Conservation (phyloP, 495 filamentous ascomycete species). For the Penicillium roqueforti region DNA sequence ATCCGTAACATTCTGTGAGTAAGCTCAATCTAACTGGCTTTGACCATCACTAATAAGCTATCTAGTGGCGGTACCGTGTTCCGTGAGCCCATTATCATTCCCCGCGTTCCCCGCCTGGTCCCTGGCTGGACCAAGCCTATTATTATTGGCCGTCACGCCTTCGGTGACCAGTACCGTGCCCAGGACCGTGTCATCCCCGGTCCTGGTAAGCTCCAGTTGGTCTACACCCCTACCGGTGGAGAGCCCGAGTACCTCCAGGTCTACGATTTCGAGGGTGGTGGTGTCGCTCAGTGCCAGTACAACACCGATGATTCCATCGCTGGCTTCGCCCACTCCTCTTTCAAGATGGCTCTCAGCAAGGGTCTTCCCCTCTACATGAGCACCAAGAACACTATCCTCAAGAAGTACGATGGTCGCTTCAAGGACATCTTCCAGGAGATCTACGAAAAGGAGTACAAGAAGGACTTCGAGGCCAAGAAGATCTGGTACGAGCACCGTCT, state of each 20-base stretch:
- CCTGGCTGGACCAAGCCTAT: slow-evolving; percentile 98
- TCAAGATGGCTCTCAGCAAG: slow-evolving; percentile 90
- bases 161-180: slow-evolving; percentile 97
- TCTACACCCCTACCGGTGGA: slow-evolving; percentile 82
- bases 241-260: slow-evolving; percentile 84
- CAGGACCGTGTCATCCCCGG: slow-evolving; percentile 80
- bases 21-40: neutral
- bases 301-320: slow-evolving; percentile 94
- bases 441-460: slow-evolving; percentile 81
- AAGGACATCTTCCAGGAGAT: slow-evolving; percentile 99
- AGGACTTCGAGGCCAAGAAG: slow-evolving; percentile 78
- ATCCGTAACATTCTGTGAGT: slow-evolving; percentile 83
- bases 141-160: slow-evolving; percentile 97
- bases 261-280: slow-evolving; percentile 82
- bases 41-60: slow-evolving; percentile 6
- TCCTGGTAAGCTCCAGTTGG: slow-evolving; percentile 83
- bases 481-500: slow-evolving; percentile 99
- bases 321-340: slow-evolving; percentile 91
- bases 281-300: slow-evolving; percentile 91
- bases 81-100: slow-evolving; percentile 96
- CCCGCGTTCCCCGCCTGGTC: slow-evolving; percentile 83
- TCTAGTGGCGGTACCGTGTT: slow-evolving; percentile 88
- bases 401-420: slow-evolving; percentile 97
- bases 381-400: slow-evolving; percentile 99
- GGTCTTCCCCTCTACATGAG: slow-evolving; percentile 91